A percentile compares a stretch with the other conserved stretches of the same genome.
Conservation (phyloP, 2,329 filamentous ascomycete genomes). For the Coleophoma cylindrospora region DNA sequence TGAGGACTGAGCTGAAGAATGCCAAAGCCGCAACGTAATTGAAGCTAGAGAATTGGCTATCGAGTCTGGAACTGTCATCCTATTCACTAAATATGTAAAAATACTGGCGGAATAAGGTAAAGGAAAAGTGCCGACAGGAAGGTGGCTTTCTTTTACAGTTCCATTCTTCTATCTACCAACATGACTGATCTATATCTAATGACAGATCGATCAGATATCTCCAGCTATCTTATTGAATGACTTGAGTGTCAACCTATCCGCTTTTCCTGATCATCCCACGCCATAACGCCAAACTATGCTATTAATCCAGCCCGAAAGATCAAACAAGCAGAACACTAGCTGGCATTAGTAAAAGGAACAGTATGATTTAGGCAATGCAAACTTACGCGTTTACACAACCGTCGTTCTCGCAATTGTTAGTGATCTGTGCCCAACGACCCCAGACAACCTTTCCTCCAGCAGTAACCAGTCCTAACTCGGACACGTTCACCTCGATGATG, state of each 20-base stretch:
- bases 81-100: too few relatives aligned
- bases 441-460: slow-evolving; percentile 90
- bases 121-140: too few relatives aligned
- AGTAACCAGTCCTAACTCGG: slow-evolving; percentile 85
- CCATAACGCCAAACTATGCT: background rate
- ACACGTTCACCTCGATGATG: slow-evolving; percentile 87
- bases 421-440: slow-evolving; percentile 62
- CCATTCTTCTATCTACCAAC: too few relatives aligned
- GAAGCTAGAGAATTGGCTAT: too few relatives aligned
- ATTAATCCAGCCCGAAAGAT: slow-evolving; percentile 16
- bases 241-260: background rate
- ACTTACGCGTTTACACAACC: slow-evolving; percentile 50
- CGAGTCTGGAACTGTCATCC: too few relatives aligned
- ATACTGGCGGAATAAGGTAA: too few relatives aligned
- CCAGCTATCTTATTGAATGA: too few relatives aligned
- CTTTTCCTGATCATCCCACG: background rate
- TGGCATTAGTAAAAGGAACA: background rate
- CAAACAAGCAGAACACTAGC: background rate
- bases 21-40: too few relatives aligned
- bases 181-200: too few relatives aligned
- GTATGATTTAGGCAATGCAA: background rate
- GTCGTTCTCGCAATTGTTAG: slow-evolving; percentile 55
- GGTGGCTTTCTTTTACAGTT: too few relatives aligned
- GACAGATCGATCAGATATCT: too few relatives aligned
- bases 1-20: too few relatives aligned